phyloP scores from a whole-genome alignment of 2,329 filamentous ascomycete species.

The Aspergillus piperis region DNA sequence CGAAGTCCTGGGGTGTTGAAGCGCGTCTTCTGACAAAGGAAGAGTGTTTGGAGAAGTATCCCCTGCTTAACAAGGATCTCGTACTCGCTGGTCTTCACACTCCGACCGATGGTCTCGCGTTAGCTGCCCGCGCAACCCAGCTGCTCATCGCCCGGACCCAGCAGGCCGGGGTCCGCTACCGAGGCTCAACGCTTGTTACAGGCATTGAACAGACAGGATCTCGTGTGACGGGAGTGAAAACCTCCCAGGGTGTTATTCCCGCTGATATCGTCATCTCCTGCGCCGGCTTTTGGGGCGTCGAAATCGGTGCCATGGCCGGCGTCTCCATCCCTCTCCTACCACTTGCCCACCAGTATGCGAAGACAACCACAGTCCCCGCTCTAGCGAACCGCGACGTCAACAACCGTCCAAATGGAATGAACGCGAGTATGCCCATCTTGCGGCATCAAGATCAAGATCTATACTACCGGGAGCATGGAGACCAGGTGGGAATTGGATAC shows the following conservation, averaged over 20 bases:
- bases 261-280: slow-evolving; percentile 65
- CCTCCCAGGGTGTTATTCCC: slow-evolving; percentile 50
- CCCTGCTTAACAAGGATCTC: slow-evolving; percentile 54
- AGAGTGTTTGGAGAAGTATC: slow-evolving; percentile 57
- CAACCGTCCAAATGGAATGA: slow-evolving; percentile 47
- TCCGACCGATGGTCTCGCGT: slow-evolving; percentile 61
- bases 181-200: slow-evolving; percentile 59
- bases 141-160: slow-evolving; percentile 61
- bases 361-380: slow-evolving; percentile 57
- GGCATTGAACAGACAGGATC: slow-evolving; percentile 54
- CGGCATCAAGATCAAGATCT: slow-evolving; percentile 65
- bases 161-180: slow-evolving; percentile 60
- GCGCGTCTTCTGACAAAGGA: slow-evolving; percentile 54
- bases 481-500: slow-evolving; percentile 63
- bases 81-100: slow-evolving; percentile 63
- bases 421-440: slow-evolving; percentile 59
- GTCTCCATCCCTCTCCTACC: slow-evolving; percentile 61
- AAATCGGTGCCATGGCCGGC: slow-evolving; percentile 63
- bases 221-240: slow-evolving; percentile 59
- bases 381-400: slow-evolving; percentile 43
- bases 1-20: slow-evolving; percentile 62
- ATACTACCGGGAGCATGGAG: slow-evolving; percentile 66
- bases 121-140: slow-evolving; percentile 63
- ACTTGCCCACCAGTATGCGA: slow-evolving; percentile 65
- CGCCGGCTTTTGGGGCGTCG: slow-evolving; percentile 67